Evolutionary conservation across 306 rosid species (phyloP).

Genomic region (Mucuna pruriens): DNA sequence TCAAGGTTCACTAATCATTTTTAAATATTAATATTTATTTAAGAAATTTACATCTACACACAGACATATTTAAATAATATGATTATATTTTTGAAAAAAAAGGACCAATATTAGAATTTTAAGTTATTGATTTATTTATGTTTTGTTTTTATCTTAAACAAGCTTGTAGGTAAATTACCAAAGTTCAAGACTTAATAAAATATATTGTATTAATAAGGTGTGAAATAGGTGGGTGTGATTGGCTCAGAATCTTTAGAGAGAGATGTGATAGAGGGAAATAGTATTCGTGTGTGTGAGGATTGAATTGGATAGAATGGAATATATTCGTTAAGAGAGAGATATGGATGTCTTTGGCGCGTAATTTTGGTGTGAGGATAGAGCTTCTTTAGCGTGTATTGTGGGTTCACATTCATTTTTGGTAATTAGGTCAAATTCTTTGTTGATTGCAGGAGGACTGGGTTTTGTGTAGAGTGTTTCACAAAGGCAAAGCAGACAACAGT

Average conservation of each 20-base stretch:
- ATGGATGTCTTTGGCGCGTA: constrained; percentile 19
- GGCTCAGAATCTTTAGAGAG: background rate
- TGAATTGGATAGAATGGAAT: constrained; percentile 33
- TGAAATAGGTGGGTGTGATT: background rate
- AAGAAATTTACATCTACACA: too few relatives aligned
- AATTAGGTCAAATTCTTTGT: constrained; percentile 34
- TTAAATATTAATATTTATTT: too few relatives aligned
- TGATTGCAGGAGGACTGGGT: constrained; percentile 97
- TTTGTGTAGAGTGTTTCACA: constrained; percentile 87
- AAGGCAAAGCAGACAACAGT: constrained; percentile 64
- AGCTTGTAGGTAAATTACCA: background rate
- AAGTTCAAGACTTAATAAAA: background rate
- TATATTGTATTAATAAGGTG: background rate
- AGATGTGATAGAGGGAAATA: too few relatives aligned
- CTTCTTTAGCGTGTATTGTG: background rate
- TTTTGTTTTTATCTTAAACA: background rate
- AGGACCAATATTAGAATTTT: background rate
- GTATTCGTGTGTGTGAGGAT: too few relatives aligned
- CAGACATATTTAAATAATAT: too few relatives aligned
- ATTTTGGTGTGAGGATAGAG: constrained; percentile 38
- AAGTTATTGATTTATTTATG: background rate
- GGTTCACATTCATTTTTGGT: constrained; percentile 38
- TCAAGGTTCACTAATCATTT: too few relatives aligned
- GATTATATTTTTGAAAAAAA: background rate
- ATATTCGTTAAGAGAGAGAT: constrained; percentile 6